Conservation (phyloP, 192 early-diverging fungal genomes). For the Rhizoclosmatium globosum region DNA sequence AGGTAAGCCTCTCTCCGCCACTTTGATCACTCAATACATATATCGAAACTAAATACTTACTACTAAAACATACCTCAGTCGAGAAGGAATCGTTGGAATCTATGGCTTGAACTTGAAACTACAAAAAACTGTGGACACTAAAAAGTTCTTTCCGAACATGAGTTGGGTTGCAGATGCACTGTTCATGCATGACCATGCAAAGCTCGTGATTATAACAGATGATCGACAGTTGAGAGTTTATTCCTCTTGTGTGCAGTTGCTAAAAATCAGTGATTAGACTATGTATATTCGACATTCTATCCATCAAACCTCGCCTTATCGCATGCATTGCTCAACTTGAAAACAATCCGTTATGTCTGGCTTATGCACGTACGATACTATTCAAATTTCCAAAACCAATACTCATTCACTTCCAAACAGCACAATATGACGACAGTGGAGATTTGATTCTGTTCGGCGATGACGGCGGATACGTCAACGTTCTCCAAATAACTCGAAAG, state of each 20-base stretch:
- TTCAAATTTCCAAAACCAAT: background rate
- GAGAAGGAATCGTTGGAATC: constrained; percentile 65
- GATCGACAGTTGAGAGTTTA: constrained; percentile 57
- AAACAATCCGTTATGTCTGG: constrained; percentile 65
- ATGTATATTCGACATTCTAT: constrained; percentile 67
- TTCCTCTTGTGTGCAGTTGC: background rate
- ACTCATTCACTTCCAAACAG: constrained; percentile 22
- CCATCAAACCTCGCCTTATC: constrained; percentile 66
- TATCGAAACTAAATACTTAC: too few species aligned
- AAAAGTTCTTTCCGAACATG: constrained; percentile 52
- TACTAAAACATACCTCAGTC: constrained; percentile 26
- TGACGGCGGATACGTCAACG: constrained; percentile 69
- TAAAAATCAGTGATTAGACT: constrained; percentile 33
- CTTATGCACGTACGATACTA: constrained; percentile 51
- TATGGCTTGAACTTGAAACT: constrained; percentile 65
- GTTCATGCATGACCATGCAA: constrained; percentile 63
- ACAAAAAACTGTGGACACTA: constrained; percentile 56
- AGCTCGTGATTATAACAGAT: constrained; percentile 64
- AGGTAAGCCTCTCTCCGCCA: constrained; percentile 45
- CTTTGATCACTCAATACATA: background rate
- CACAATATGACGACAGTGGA: constrained; percentile 60
- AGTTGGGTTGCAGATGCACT: constrained; percentile 64
- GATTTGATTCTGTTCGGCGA: constrained; percentile 68
- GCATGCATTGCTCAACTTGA: constrained; percentile 62
- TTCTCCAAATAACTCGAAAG: constrained; percentile 57